Evolutionary conservation across 345 rosid genomes (phyloP).

Genomic region (Alliaria petiolata): DNA sequence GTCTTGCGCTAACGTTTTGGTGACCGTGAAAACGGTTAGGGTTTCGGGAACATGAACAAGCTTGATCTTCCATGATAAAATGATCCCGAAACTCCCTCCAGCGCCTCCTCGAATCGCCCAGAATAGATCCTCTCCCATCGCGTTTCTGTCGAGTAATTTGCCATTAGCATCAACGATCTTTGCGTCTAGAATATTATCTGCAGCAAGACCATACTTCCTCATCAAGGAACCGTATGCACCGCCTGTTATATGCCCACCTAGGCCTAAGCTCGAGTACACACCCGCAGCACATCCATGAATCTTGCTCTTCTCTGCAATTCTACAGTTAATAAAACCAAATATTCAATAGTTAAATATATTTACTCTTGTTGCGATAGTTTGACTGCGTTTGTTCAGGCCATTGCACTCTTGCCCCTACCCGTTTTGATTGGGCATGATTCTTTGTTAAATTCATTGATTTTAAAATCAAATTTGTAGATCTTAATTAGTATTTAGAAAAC

Average conservation of each 20-base stretch:
- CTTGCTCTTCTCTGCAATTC: constrained; percentile 55
- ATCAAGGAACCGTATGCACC: constrained; percentile 66
- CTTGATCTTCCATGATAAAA: constrained; percentile 54
- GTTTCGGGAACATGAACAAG: constrained; percentile 55
- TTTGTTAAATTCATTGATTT: too few relatives aligned
- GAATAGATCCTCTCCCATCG: constrained; percentile 65
- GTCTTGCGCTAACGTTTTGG: constrained; percentile 40
- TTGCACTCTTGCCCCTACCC: too few relatives aligned
- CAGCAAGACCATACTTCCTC: constrained; percentile 72
- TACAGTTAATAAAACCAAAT: constrained; percentile 5
- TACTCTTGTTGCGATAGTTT: too few relatives aligned
- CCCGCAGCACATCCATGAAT: constrained; percentile 62
- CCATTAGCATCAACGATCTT: constrained; percentile 51
- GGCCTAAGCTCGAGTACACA: constrained; percentile 47
- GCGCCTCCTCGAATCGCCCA: constrained; percentile 73
- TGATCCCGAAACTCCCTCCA: constrained; percentile 64
- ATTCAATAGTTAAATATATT: neutral
- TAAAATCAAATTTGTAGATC: too few relatives aligned
- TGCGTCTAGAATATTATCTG: constrained; percentile 64
- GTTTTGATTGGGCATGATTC: too few relatives aligned
- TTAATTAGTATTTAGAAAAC: too few relatives aligned
- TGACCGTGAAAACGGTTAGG: constrained; percentile 47
- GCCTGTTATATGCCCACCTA: constrained; percentile 60
- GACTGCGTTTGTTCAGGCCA: too few relatives aligned
- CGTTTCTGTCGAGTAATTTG: constrained; percentile 39